These are phyloP conservation scores for Cucurbita ficifolia DNA, from an alignment of 306 rosid species.

Conservation along the genomic window DNA sequence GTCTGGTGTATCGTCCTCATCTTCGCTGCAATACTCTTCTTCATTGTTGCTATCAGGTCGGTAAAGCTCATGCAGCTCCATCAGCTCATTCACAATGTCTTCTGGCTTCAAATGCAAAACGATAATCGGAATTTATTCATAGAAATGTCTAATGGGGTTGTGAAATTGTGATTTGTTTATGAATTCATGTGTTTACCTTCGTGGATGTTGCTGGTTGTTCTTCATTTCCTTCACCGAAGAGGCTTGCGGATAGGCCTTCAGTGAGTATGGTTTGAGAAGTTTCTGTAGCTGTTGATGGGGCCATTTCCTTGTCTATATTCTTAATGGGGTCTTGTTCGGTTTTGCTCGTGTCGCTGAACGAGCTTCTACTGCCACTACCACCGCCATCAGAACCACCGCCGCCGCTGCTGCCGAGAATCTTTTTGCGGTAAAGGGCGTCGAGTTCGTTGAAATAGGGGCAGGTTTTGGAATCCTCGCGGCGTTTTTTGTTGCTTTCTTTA, in stretches of 20 bases:
- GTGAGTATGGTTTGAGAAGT: background rate
- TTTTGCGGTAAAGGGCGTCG: slow-evolving; percentile 40
- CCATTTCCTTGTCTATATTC: background rate
- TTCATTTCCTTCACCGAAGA: slow-evolving; percentile 15
- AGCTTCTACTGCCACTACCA: background rate
- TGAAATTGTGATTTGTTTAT: background rate
- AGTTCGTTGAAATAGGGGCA: slow-evolving; percentile 75
- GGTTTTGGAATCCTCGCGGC: slow-evolving; percentile 63
- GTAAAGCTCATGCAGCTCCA: slow-evolving; percentile 14
- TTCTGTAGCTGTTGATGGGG: background rate
- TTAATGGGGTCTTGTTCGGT: background rate
- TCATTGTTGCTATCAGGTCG: slow-evolving; percentile 14
- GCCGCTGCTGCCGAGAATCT: slow-evolving; percentile 5
- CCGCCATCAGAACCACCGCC: background rate
- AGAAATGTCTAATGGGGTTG: background rate
- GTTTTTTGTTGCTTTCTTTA: slow-evolving; percentile 47
- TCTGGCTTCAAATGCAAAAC: slow-evolving; percentile 37
- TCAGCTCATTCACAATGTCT: slow-evolving; percentile 41
- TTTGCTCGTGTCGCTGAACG: background rate
- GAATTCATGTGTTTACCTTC: slow-evolving; percentile 23
- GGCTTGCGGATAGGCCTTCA: background rate
- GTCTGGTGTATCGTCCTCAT: background rate
- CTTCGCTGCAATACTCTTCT: slow-evolving; percentile 8
- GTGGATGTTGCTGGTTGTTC: slow-evolving; percentile 10
- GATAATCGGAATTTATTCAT: background rate